Conservation (phyloP, 2,329 filamentous ascomycete genomes). For the Remersonia thermophila region DNA sequence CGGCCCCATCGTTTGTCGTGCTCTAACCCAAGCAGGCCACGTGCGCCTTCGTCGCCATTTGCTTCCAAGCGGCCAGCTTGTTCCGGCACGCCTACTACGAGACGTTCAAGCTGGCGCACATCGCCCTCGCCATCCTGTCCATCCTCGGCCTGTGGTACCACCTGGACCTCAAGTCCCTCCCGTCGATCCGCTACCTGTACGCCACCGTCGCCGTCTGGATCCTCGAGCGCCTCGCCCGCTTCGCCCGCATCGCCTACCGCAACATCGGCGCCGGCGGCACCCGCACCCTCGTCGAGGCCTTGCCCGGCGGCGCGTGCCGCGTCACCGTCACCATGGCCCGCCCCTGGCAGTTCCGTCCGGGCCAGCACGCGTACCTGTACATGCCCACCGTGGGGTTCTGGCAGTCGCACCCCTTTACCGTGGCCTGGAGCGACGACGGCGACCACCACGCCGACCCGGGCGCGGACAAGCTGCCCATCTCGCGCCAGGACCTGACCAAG, state of each 20-base stretch:
- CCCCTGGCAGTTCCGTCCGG: slow-evolving; percentile 63
- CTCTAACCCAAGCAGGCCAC: slow-evolving; percentile 34
- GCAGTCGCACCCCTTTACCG: slow-evolving; percentile 69
- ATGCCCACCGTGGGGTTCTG: slow-evolving; percentile 59
- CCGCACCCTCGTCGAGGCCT: slow-evolving; percentile 57
- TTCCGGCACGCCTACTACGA: slow-evolving; percentile 71
- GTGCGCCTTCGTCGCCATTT: slow-evolving; percentile 47
- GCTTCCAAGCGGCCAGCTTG: slow-evolving; percentile 57
- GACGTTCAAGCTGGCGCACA: slow-evolving; percentile 62
- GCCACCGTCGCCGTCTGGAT: slow-evolving; percentile 55
- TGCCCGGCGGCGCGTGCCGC: slow-evolving; percentile 63
- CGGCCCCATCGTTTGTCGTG: neutral
- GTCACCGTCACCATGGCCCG: slow-evolving; percentile 63
- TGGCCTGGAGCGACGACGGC: slow-evolving; percentile 63
- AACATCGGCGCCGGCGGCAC: slow-evolving; percentile 58
- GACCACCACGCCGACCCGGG: slow-evolving; percentile 36
- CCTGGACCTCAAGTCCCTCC: slow-evolving; percentile 39
- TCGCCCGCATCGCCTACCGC: slow-evolving; percentile 48
- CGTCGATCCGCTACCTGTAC: slow-evolving; percentile 47
- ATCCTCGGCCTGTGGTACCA: slow-evolving; percentile 58
- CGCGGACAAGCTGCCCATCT: slow-evolving; percentile 46
- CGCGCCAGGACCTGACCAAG: slow-evolving; percentile 47
- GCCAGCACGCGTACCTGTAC: slow-evolving; percentile 71
- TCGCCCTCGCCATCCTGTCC: slow-evolving; percentile 45
- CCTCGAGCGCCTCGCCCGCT: slow-evolving; percentile 47